These are phyloP conservation scores for Cryptococcus hybrid DNA, from an alignment of 1,284 basidiomycete genomes.

Conservation along the genomic window DNA sequence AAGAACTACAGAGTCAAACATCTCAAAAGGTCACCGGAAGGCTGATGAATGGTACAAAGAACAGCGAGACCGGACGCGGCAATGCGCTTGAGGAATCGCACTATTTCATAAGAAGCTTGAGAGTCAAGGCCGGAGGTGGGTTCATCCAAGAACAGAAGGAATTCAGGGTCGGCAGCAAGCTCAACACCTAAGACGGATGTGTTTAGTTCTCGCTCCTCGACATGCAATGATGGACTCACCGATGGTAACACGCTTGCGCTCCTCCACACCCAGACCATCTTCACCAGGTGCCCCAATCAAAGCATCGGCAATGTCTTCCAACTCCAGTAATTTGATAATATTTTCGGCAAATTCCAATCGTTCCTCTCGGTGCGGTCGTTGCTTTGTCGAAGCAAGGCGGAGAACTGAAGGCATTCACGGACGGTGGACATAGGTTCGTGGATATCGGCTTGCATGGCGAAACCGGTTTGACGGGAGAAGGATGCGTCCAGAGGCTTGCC, in stretches of 20 bases:
- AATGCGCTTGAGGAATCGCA: constrained; percentile 45
- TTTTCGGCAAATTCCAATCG: constrained; percentile 57
- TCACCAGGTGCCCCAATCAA: constrained; percentile 53
- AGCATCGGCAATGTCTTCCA: constrained; percentile 55
- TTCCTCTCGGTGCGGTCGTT: constrained; percentile 53
- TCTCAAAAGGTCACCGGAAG: constrained; percentile 57
- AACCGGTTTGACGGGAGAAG: constrained; percentile 39
- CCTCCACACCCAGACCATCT: constrained; percentile 53
- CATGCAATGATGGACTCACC: constrained; percentile 15
- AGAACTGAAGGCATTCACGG: constrained; percentile 59
- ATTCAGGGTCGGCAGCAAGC: constrained; percentile 59
- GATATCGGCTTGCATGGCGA: constrained; percentile 76
- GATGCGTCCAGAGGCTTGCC: background rate
- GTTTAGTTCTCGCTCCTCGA: no score
- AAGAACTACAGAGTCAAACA: constrained; percentile 57
- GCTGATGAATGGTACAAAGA: constrained; percentile 51
- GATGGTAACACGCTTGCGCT: constrained; percentile 59
- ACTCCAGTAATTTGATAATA: constrained; percentile 55
- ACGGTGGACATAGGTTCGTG: constrained; percentile 77
- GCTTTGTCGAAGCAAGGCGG: constrained; percentile 60
- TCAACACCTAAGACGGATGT: constrained; percentile 50
- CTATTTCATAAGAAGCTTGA: constrained; percentile 59
- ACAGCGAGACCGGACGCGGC: constrained; percentile 70
- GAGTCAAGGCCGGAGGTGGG: constrained; percentile 59
- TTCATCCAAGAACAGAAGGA: constrained; percentile 58